Base-by-base conservation (phyloP, 2,329 filamentous ascomycete genomes). In the Botryotinia globosa region DNA sequence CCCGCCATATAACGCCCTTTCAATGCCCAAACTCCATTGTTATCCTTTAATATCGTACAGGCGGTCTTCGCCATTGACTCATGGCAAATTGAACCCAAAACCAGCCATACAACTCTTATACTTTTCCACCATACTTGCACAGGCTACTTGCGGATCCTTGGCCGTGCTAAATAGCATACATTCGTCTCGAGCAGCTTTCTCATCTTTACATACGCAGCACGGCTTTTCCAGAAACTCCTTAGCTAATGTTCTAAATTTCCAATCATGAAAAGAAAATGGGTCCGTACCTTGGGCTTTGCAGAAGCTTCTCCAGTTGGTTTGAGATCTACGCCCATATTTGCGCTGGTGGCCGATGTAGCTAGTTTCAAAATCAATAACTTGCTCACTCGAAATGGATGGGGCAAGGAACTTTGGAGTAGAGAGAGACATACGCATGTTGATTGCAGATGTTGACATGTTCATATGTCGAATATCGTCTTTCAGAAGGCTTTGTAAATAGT, bases 111-210 rank as follows among this genome's bases (percentile, higher is more conserved):
- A 99, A 77, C 84, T 89, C 84, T 90, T 91, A 85, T 99, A 99
- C 81, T 93, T 90, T 42, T 93, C 89, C 76, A 99, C 92, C 75
- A 93, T 87, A 68, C 90, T 88, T 82, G 90, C 88, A 87, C 96
- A 99, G 79, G 97, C 94, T 80, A 89, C 87, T 79, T 93, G 88
- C 56, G 96, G 93, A 81, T 98, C 92, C 80, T 91, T 87, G 74
- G 92, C 87, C 75, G 89, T 94, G 72, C 94, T 97, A 85, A 98
- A 98, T 72, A 99, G 92, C 95, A 99, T 98, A 87, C 96, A 99
- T 84, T 99, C 94, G 85, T 99, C 96, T 76, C 96, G 93, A 78
- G 88, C 88, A 56, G 93, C 87, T 83, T 99, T 99, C 83, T 99
- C 94, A 62, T 96, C 90, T 81, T 94, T 98, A 89, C 96, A 99